Base-by-base conservation (phyloP, 2,329 filamentous ascomycete species). In the Fusarium sp. region DNA sequence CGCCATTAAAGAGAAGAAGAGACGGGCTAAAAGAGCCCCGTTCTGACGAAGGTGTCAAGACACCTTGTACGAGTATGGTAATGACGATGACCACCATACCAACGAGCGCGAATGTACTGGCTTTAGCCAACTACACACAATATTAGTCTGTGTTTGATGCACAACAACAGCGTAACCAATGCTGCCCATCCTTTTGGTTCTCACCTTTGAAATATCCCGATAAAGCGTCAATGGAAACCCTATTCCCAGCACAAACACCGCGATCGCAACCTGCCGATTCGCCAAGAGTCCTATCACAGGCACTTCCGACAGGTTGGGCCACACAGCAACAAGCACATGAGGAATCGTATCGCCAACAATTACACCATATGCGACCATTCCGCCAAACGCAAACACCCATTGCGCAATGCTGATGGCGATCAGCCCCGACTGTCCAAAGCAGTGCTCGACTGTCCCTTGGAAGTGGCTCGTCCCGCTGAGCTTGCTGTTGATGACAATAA, bases 401-500 rank as follows among this genome's bases (percentile, higher is more conserved):
- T 99, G 96, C 49, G 96, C 96, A 65, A 98, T 70, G 63, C 83
- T 86, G 71, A 99, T 97, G 61, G 96, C 95, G 69, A 99, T 88
- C 56, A 99, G 84, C 0, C 96, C 96, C 19, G 90, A 86, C 74
- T 89, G 90, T 7, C 96, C 96, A 81, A 97, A 99, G 82, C 96
- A 99, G 79, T 95, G 90, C 80, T 97, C 91, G 76, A 99, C 94
- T 1, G 96, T 99, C 39, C 93, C 92, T 81, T 99, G 96, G 77
- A 98, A 99, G 56, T 92, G 96, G 78, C 93, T 92, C 56, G 94
- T 92, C 44, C 96, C 96, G 79, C 93, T 97, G 71, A 99, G 85
- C 83, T 99, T 99, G 78, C 92, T 96, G 81, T 99, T 99, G 79
- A 97, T 89, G 70, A 99, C 96, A 75, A 99, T 98, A 66, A 99